phyloP scores from a whole-genome alignment of 495 filamentous ascomycete species.

The Podospora pseudoanserina region DNA sequence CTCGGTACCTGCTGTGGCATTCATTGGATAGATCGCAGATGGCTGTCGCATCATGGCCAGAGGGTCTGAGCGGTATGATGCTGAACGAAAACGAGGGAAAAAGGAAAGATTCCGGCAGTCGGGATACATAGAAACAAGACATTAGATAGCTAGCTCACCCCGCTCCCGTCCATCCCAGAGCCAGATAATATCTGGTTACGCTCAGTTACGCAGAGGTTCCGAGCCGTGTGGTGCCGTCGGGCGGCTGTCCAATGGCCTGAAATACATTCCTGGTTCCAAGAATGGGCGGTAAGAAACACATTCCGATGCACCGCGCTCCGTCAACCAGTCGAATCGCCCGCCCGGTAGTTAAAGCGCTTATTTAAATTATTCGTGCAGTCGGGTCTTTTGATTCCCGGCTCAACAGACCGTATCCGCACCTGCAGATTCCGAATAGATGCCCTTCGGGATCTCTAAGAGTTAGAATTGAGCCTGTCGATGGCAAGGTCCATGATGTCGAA shows the following conservation, averaged over 20 bases:
- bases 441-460: not conserved
- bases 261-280: constrained; percentile 12
- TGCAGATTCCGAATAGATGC: not conserved
- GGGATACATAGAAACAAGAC: not conserved
- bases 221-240: not conserved
- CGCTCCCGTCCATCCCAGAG: not conserved
- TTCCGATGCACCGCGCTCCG: constrained; percentile 19
- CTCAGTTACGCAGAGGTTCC: not conserved
- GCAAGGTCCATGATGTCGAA: not conserved
- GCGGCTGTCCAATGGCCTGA: constrained; percentile 10
- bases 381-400: not conserved
- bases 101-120: not conserved
- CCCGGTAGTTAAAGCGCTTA: constrained; percentile 19
- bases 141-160: not conserved
- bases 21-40: not conserved
- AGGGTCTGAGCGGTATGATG: not conserved
- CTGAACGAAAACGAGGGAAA: not conserved
- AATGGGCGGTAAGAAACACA: not conserved
- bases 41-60: not conserved
- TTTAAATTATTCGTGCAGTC: constrained; percentile 21
- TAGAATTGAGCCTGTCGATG: not conserved
- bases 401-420: not conserved
- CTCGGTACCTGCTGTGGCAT: not conserved
- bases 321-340: constrained; percentile 15
- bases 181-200: not conserved